Conservation (phyloP, 331 rosid species). For the Spiraea crenata region DNA sequence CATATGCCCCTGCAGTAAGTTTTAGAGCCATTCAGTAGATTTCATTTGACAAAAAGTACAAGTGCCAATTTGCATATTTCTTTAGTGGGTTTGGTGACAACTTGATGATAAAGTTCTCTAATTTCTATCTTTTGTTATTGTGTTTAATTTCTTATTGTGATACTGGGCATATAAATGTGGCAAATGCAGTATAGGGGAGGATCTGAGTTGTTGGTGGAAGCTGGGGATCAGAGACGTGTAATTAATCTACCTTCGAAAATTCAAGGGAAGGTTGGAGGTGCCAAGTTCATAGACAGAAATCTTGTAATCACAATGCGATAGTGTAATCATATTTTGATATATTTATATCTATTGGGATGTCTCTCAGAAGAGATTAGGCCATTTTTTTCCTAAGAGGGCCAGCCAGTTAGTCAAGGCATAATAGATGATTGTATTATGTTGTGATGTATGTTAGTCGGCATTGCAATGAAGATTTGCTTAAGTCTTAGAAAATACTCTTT, state of each 20-base stretch:
- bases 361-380: background rate
- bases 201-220: constrained; percentile 92
- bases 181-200: constrained; percentile 87
- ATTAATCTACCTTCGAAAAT: constrained; percentile 67
- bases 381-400: background rate
- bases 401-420: no score
- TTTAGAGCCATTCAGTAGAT: background rate
- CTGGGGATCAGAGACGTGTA: constrained; percentile 95
- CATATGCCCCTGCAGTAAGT: background rate
- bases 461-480: background rate
- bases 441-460: background rate
- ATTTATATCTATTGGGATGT: constrained; percentile 8
- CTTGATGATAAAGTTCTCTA: background rate
- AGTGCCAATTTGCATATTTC: background rate
- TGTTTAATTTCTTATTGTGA: constrained; percentile 1
- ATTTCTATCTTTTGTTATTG: background rate
- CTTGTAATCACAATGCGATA: constrained; percentile 69
- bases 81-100: background rate
- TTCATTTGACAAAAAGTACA: background rate
- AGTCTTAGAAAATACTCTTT: constrained; percentile 1
- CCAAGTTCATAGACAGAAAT: constrained; percentile 76
- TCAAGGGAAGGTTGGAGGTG: constrained; percentile 95
- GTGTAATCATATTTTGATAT: background rate
- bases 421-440: background rate
- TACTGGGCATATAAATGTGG: constrained; percentile 10